A percentile compares a stretch with the other conserved stretches of the same genome.
Evolutionary conservation across 768 basidiomycete species (phyloP).

Genomic region (Termitomyces sp.): DNA sequence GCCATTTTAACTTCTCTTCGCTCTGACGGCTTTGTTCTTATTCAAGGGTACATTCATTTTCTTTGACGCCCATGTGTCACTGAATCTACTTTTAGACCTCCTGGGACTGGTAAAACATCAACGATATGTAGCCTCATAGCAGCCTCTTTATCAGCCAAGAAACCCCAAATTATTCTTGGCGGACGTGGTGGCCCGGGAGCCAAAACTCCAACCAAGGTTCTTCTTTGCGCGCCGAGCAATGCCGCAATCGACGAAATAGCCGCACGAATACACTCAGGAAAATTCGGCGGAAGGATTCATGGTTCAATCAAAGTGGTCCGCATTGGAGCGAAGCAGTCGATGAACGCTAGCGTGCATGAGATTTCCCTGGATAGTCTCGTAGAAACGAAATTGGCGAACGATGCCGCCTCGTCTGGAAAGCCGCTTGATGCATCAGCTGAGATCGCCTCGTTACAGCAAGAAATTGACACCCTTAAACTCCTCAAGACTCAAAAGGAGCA

Average conservation of each 20-base stretch:
- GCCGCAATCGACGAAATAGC: slow-evolving; percentile 98
- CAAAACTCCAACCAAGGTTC: slow-evolving; percentile 49
- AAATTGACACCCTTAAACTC: slow-evolving; percentile 65
- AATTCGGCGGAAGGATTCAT: slow-evolving; percentile 47
- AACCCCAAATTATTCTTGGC: slow-evolving; percentile 48
- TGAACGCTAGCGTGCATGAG: slow-evolving; percentile 77
- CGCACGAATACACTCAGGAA: slow-evolving; percentile 77
- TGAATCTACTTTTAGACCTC: slow-evolving; percentile 53
- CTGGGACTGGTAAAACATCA: slow-evolving; percentile 97
- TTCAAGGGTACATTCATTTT: slow-evolving; percentile 73
- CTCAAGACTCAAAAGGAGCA: slow-evolving; percentile 49
- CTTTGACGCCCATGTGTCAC: neutral
- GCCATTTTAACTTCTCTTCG: slow-evolving; percentile 77
- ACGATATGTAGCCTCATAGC: slow-evolving; percentile 95
- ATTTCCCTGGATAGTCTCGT: slow-evolving; percentile 85
- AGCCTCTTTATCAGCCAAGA: slow-evolving; percentile 63
- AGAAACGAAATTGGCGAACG: slow-evolving; percentile 59
- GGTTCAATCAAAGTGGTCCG: slow-evolving; percentile 79
- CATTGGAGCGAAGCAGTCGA: slow-evolving; percentile 71
- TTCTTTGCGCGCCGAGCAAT: slow-evolving; percentile 96
- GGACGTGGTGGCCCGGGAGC: slow-evolving; percentile 41
- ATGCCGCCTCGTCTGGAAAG: slow-evolving; percentile 24
- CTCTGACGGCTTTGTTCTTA: slow-evolving; percentile 76
- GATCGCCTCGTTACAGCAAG: slow-evolving; percentile 51
- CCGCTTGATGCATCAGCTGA: slow-evolving; percentile 49